phyloP scores from a whole-genome alignment of 2,329 filamentous ascomycete genomes.

The Chrysoporthe austroafricana region DNA sequence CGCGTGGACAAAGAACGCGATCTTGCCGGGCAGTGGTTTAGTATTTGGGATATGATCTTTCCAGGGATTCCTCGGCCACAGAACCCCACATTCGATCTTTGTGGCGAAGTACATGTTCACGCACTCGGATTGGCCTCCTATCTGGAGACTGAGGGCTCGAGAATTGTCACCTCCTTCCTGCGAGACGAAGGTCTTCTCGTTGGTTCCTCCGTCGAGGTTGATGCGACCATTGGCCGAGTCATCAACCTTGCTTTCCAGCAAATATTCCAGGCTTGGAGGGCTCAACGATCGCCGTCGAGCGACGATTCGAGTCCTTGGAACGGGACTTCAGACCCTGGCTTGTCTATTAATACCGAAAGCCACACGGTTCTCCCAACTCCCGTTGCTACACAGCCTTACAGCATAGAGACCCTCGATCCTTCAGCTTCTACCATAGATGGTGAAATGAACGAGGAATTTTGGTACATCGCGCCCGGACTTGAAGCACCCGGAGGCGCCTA shows the following conservation, averaged over 20 bases:
- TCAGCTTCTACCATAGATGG: background rate
- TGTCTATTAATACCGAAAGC: background rate
- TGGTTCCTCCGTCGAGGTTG: background rate
- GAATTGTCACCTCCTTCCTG: background rate
- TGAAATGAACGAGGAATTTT: background rate
- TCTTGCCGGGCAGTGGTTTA: constrained; percentile 9
- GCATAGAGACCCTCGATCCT: background rate
- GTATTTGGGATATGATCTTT: constrained; percentile 13
- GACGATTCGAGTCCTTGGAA: background rate
- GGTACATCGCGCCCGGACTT: background rate
- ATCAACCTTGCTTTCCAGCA: background rate
- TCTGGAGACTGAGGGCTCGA: background rate
- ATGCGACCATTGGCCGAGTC: background rate
- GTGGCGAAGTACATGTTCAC: background rate
- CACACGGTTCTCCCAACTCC: background rate
- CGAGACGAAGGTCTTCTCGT: background rate
- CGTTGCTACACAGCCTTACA: background rate
- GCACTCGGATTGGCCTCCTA: background rate
- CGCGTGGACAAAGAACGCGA: background rate
- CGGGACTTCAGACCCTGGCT: background rate
- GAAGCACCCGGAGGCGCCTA: too few species aligned
- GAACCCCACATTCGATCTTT: constrained; percentile 7
- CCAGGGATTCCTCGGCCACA: constrained; percentile 1
- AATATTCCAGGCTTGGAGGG: background rate
- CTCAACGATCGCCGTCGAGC: background rate